Conservation (phyloP, 108 stramenopile genomes). For the Conticribra weissflogii region DNA sequence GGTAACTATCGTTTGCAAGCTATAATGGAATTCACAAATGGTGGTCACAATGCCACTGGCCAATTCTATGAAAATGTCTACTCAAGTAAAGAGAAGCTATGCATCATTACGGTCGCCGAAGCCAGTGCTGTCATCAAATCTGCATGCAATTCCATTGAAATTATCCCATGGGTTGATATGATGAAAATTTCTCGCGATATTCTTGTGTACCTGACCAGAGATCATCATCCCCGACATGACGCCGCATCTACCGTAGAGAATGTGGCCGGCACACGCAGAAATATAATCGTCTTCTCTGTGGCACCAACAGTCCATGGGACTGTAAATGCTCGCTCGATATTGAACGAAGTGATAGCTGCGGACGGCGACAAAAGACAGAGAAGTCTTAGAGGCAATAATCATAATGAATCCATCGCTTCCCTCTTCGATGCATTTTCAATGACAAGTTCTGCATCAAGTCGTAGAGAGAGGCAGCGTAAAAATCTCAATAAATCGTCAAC, state of each 20-base stretch:
- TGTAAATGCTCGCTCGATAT: neutral
- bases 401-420: too few relatives aligned
- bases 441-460: neutral
- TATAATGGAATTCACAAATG: neutral
- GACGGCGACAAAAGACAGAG: neutral
- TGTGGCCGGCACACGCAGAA: neutral
- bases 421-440: conserved; percentile 16
- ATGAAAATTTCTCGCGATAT: conserved; percentile 13
- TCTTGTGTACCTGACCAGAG: neutral
- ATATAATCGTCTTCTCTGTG: neutral
- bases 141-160: neutral
- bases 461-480: too few relatives aligned
- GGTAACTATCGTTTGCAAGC: neutral
- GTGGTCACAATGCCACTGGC: neutral
- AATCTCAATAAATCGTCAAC: neutral
- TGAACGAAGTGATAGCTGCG: neutral
- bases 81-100: conserved; percentile 12
- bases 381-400: neutral
- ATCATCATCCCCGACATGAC: neutral
- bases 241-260: neutral
- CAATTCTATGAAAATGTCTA: conserved; percentile 4
- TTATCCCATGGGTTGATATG: conserved; percentile 15
- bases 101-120: neutral
- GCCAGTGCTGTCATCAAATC: neutral
- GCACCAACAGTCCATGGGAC: neutral